Evolutionary conservation across 2,329 filamentous ascomycete species (phyloP).

Genomic region (Ophiosphaerella narmari): DNA sequence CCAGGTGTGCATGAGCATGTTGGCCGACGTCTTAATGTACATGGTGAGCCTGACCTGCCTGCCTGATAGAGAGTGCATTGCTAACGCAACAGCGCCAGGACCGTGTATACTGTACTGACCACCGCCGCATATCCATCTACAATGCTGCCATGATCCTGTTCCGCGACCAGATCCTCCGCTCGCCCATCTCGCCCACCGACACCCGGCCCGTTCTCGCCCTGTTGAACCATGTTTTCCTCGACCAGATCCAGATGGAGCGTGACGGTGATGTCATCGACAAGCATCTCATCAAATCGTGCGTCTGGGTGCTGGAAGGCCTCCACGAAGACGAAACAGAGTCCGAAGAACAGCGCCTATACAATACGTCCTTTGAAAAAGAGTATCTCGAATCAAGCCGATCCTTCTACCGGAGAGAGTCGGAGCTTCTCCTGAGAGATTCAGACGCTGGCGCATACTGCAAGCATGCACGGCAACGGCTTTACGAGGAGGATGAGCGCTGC

Average conservation of each 20-base stretch:
- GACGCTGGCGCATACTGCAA: constrained; percentile 83
- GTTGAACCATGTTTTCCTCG: constrained; percentile 79
- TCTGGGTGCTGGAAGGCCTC: constrained; percentile 86
- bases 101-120: constrained; percentile 77
- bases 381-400: constrained; percentile 72
- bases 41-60: constrained; percentile 60
- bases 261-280: constrained; percentile 88
- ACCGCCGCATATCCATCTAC: constrained; percentile 77
- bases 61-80: constrained; percentile 2
- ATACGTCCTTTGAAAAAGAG: constrained; percentile 77
- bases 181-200: constrained; percentile 52
- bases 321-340: constrained; percentile 81
- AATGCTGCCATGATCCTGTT: constrained; percentile 84
- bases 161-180: constrained; percentile 79
- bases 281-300: constrained; percentile 77
- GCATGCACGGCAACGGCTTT: constrained; percentile 73
- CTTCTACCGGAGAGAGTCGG: constrained; percentile 80
- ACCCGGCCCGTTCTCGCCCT: constrained; percentile 68
- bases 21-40: constrained; percentile 95
- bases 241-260: constrained; percentile 90
- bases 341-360: constrained; percentile 80
- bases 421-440: constrained; percentile 72
- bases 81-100: constrained; percentile 59
- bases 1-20: constrained; percentile 93
- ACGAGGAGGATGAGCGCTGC: constrained; percentile 82